A percentile compares a stretch with the other conserved stretches of the same genome.
These are phyloP conservation scores for Sarocladium strictum DNA, from an alignment of 2,329 filamentous ascomycete genomes.

Conservation along the genomic window DNA sequence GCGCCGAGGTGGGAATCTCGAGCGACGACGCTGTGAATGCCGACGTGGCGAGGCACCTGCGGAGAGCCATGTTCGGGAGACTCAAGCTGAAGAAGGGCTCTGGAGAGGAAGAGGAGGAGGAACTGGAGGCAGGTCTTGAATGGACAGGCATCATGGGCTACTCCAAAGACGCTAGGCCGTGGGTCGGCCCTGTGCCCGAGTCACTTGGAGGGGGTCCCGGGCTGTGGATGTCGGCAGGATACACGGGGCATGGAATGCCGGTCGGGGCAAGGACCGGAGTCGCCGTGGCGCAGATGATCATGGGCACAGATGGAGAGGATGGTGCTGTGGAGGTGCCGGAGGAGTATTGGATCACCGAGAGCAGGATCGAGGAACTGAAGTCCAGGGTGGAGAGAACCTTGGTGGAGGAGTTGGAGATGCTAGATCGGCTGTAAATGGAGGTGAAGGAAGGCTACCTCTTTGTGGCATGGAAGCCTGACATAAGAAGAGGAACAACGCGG, in stretches of 20 bases:
- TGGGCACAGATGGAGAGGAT: slow-evolving; percentile 31
- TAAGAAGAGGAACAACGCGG: too few species aligned
- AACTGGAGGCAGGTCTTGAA: slow-evolving; percentile 50
- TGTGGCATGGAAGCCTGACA: too few species aligned
- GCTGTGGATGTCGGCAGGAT: slow-evolving; percentile 59
- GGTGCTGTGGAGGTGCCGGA: slow-evolving; percentile 39
- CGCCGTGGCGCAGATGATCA: slow-evolving; percentile 55
- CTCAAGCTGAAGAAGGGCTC: slow-evolving; percentile 36
- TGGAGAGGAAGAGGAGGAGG: slow-evolving; percentile 29
- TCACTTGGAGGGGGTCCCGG: slow-evolving; percentile 44
- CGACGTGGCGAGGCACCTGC: slow-evolving; percentile 50
- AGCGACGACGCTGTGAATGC: slow-evolving; percentile 54
- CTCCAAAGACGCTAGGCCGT: slow-evolving; percentile 60
- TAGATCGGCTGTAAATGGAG: slow-evolving; percentile 4
- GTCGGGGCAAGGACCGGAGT: slow-evolving; percentile 62
- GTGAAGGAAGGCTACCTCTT: too few species aligned
- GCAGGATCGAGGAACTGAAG: slow-evolving; percentile 20
- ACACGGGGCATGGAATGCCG: slow-evolving; percentile 74
- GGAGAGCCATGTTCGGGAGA: slow-evolving; percentile 33
- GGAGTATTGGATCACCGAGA: slow-evolving; percentile 33
- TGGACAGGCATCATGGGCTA: slow-evolving; percentile 83
- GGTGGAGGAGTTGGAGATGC: slow-evolving; percentile 19
- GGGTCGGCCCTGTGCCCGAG: slow-evolving; percentile 62
- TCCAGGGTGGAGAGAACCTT: slow-evolving; percentile 13
- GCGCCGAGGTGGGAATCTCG: slow-evolving; percentile 44